phyloP scores from a whole-genome alignment of 495 filamentous ascomycete species.

The Articulospora tetracladia region DNA sequence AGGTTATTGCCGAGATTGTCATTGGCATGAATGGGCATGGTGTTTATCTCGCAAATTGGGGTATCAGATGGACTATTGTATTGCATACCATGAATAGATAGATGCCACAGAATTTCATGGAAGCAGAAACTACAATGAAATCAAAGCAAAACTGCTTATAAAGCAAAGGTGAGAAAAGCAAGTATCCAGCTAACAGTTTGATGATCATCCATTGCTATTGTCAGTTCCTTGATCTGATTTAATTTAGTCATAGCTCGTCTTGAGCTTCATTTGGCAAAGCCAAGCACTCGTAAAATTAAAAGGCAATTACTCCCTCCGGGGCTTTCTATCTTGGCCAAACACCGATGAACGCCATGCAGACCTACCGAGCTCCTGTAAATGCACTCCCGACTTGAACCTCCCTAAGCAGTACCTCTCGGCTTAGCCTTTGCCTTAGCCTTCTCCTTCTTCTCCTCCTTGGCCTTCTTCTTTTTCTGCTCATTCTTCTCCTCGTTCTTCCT shows the following conservation, averaged over 20 bases:
- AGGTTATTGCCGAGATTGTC: background rate
- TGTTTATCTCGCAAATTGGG: too few species aligned
- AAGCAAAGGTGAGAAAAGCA: too few species aligned
- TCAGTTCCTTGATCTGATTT: background rate
- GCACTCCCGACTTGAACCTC: background rate
- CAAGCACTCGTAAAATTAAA: background rate
- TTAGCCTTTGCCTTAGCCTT: conserved; percentile 84
- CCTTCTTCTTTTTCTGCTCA: conserved; percentile 87
- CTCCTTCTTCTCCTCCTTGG: conserved; percentile 91
- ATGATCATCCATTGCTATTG: background rate
- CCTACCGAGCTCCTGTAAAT: background rate
- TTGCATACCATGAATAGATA: background rate
- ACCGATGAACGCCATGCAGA: background rate
- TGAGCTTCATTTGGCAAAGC: background rate
- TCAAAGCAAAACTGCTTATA: background rate
- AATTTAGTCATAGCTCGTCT: conserved; percentile 1
- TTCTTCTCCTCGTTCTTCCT: conserved; percentile 89
- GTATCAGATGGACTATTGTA: too few species aligned
- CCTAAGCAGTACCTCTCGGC: conserved; percentile 46
- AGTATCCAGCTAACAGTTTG: background rate
- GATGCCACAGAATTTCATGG: background rate
- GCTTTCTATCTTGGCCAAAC: background rate
- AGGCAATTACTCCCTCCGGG: background rate
- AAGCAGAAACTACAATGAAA: background rate
- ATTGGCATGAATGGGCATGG: background rate